A percentile compares a stretch with the other conserved stretches of the same genome.
These are phyloP conservation scores for Galium porrigens DNA, from an alignment of 305 asterid species.

Conservation along the genomic window DNA sequence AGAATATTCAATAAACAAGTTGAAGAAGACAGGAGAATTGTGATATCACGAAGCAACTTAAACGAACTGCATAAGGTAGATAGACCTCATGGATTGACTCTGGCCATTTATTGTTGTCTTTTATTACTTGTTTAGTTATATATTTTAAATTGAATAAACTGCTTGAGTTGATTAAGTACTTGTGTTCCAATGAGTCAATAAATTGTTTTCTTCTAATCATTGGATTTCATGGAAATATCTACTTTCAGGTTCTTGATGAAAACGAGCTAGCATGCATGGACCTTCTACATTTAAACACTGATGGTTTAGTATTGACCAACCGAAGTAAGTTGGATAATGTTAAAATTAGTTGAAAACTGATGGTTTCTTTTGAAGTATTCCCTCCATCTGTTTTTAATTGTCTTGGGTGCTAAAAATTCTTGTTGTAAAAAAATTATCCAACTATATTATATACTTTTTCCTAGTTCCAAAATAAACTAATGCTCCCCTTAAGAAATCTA, in stretches of 20 bases:
- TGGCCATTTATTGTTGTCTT: conserved; percentile 4
- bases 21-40: conserved; percentile 81
- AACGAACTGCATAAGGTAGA: conserved; percentile 75
- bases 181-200: conserved; percentile 2
- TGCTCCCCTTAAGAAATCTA: background rate
- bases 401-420: background rate
- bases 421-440: background rate
- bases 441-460: background rate
- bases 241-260: conserved; percentile 81
- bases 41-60: conserved; percentile 75
- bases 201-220: background rate
- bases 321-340: conserved; percentile 43
- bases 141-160: background rate
- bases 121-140: background rate
- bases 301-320: conserved; percentile 66
- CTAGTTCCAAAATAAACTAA: too few relatives aligned
- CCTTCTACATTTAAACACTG: conserved; percentile 57
- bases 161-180: background rate
- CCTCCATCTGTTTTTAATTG: background rate
- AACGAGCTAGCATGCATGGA: conserved; percentile 64
- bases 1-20: conserved; percentile 75
- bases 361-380: background rate
- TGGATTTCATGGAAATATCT: conserved; percentile 10
- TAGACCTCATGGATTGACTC: conserved; percentile 3
- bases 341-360: background rate